A percentile compares a stretch with the other conserved stretches of the same genome.
phyloP scores from a whole-genome alignment of 2,329 filamentous ascomycete genomes.

The Pseudofabraea citricarpa region DNA sequence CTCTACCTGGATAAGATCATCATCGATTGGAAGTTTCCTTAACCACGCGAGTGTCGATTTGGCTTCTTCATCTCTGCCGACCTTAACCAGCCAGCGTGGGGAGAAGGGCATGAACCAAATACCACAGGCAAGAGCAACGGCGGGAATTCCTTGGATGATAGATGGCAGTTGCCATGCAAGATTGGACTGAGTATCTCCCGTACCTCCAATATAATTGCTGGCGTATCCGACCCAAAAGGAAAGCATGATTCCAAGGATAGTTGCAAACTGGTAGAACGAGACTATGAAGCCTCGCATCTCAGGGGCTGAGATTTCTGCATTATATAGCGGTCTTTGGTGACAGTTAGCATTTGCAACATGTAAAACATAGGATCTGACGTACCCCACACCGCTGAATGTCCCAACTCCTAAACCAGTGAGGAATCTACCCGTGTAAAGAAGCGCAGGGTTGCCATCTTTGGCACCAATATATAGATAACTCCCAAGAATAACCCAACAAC shows the following conservation, averaged over 20 bases:
- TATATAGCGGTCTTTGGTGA: constrained; percentile 36
- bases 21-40: constrained; percentile 35
- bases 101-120: constrained; percentile 41
- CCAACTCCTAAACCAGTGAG: constrained; percentile 46
- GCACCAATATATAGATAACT: constrained; percentile 42
- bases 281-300: constrained; percentile 61
- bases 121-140: constrained; percentile 37
- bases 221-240: constrained; percentile 42
- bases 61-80: constrained; percentile 37
- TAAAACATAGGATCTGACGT: constrained; percentile 1
- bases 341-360: not conserved
- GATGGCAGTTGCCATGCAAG: constrained; percentile 40
- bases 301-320: constrained; percentile 49
- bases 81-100: constrained; percentile 41
- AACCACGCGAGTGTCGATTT: constrained; percentile 41
- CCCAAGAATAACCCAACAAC: constrained; percentile 40
- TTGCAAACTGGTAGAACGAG: constrained; percentile 58
- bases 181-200: constrained; percentile 36
- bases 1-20: constrained; percentile 36
- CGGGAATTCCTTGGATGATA: constrained; percentile 40
- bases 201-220: constrained; percentile 43
- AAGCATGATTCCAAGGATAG: constrained; percentile 47
- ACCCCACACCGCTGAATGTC: constrained; percentile 38
- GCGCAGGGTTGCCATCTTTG: constrained; percentile 30
- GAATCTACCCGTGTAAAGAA: constrained; percentile 44